phyloP scores from a whole-genome alignment of 495 filamentous ascomycete genomes.

The Melanomma pulvis-pyrius region DNA sequence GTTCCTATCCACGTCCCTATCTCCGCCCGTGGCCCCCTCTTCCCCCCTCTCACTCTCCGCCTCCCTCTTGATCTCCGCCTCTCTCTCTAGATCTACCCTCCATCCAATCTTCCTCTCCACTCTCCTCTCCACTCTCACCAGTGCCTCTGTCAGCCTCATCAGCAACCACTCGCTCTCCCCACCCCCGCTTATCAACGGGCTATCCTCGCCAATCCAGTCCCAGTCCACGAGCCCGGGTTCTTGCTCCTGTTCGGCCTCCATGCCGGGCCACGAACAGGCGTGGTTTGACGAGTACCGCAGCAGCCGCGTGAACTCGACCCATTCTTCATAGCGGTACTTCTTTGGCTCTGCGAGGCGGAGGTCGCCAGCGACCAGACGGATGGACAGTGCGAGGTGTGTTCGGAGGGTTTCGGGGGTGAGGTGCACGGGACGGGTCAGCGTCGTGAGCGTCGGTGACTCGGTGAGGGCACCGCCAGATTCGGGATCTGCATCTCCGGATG shows the following conservation, averaged over 20 bases:
- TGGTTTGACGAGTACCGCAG: constrained; percentile 47
- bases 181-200: constrained; percentile 60
- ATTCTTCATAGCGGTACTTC: constrained; percentile 64
- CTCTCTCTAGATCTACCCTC: constrained; percentile 28
- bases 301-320: constrained; percentile 63
- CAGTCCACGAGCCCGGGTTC: constrained; percentile 62
- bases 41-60: not conserved
- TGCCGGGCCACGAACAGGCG: not conserved
- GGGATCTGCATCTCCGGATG: not conserved
- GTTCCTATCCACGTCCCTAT: not conserved
- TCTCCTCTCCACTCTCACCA: constrained; percentile 46
- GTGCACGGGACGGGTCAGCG: not conserved
- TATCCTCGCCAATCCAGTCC: constrained; percentile 70
- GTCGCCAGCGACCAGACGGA: constrained; percentile 55
- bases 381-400: constrained; percentile 57
- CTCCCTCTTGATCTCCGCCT: constrained; percentile 8
- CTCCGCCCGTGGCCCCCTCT: not conserved
- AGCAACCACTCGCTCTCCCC: constrained; percentile 65
- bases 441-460: not conserved
- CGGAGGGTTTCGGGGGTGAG: constrained; percentile 49
- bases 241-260: constrained; percentile 46
- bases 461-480: too few species aligned
- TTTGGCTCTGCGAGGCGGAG: constrained; percentile 48
- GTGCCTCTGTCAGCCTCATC: constrained; percentile 61
- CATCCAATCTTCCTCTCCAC: not conserved